Evolutionary conservation across 345 rosid species (phyloP), one percentile per base, ranked within the genome.

Genomic region (Odontarrhena argentea): DNA sequence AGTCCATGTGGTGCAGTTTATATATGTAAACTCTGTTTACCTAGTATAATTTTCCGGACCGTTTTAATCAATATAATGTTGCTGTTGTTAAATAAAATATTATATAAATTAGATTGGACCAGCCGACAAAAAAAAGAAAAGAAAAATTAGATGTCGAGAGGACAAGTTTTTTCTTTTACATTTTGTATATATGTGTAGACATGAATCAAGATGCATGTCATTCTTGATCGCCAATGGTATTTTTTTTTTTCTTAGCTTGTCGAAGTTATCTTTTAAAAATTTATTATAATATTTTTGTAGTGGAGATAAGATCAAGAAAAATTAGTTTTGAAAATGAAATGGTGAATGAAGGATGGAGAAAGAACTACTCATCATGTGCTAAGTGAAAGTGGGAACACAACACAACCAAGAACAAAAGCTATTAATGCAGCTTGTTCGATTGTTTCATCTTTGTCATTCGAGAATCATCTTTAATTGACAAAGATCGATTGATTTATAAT

Each of bases 381-480:
- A 10, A 0, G 9, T 4, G 51, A 55, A 71, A 63, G 51, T 61
- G 69, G 69, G 51, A 71, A 71, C 75, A 71, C 55, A 62, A 62
- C 42, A 36, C 34, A 62, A 62, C 56, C 55, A 53, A 71, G 46
- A 46, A 56, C 57, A 71, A 50, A 71, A 55, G 22, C 57, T 48
- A 63, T 71, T 55, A 55, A 71, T 71, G 69, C 36, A 55, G 50
- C 44, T 55, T 63, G 63, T 63, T 70, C 12, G 7, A 2, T 4
- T 59, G 60, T 41, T 62, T 46, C n/a, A 26, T 62, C 26, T 46
- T 32, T 47, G 11, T 55, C 50, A 26, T 63, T 71, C 75, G 15
- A 71, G 75, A 71, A 46, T 71, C 51, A 63, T 55, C 70, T 71
- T 63, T 12, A 9, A 47, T 18, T 55, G 69, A 63, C 36, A 63